Percentiles rank a stretch among this genome's conserved stretches.
These are phyloP conservation scores for Croton laevigatus DNA, from an alignment of 441 rosid genomes.

Conservation along the genomic window DNA sequence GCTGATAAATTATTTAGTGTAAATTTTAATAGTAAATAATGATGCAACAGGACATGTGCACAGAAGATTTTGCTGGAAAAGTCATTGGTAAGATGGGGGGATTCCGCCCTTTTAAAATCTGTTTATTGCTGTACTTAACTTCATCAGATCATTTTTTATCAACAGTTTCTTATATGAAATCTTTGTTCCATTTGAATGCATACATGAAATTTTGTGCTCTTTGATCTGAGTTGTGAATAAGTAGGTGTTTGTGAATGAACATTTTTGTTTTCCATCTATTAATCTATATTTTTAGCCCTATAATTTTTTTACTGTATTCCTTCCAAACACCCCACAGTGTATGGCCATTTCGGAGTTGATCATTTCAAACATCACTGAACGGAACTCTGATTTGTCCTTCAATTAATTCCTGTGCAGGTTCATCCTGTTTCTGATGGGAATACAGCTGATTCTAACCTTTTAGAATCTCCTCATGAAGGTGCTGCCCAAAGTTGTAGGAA, in stretches of 20 bases:
- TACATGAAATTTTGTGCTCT: background rate
- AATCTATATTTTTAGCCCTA: background rate
- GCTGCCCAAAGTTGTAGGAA: constrained; percentile 35
- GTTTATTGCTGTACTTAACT: background rate
- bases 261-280: background rate
- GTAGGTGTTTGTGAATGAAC: background rate
- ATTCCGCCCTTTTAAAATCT: background rate
- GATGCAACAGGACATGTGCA: background rate
- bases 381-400: constrained; percentile 9
- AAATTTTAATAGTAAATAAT: background rate
- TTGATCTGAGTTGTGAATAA: background rate
- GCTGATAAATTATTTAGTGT: background rate
- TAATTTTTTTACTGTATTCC: no score
- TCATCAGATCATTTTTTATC: no score
- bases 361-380: background rate
- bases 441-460: constrained; percentile 34
- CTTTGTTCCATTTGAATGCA: background rate
- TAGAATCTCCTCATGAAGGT: constrained; percentile 31
- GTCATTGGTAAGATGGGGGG: background rate
- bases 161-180: background rate
- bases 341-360: background rate
- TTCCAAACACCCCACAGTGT: no score
- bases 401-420: constrained; percentile 51
- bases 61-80: background rate
- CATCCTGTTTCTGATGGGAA: constrained; percentile 47